A percentile compares a stretch with the other conserved stretches of the same genome.
These are phyloP conservation scores for Exidia glandulosa DNA, from an alignment of 768 basidiomycete genomes.

Conservation along the genomic window DNA sequence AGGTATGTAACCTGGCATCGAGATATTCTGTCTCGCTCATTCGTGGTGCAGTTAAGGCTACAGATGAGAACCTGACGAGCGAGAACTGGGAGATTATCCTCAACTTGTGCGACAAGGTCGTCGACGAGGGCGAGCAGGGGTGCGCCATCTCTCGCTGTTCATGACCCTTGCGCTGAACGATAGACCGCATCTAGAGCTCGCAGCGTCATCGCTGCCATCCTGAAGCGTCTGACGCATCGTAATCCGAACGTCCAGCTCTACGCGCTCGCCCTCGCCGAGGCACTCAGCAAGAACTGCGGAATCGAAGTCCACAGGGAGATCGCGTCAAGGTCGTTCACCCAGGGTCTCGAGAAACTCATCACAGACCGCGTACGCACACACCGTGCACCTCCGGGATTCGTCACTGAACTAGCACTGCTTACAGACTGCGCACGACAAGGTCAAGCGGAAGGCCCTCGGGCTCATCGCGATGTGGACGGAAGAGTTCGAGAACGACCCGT, in stretches of 20 bases:
- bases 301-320: conserved; percentile 75
- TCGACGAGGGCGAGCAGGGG: conserved; percentile 82
- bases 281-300: conserved; percentile 85
- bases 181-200: conserved; percentile 50
- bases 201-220: conserved; percentile 68
- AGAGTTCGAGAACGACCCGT: conserved; percentile 70
- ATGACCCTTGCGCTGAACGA: conserved; percentile 1
- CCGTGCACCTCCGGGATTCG: not conserved
- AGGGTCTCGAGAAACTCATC: conserved; percentile 75
- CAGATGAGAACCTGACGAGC: conserved; percentile 90
- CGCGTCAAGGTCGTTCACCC: conserved; percentile 82
- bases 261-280: conserved; percentile 76
- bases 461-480: conserved; percentile 76
- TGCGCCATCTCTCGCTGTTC: conserved; percentile 23
- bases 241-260: conserved; percentile 97
- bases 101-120: conserved; percentile 93
- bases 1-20: conserved; percentile 39
- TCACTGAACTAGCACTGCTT: not conserved
- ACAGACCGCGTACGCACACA: conserved; percentile 59
- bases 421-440: conserved; percentile 85
- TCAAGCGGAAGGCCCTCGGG: conserved; percentile 59
- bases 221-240: conserved; percentile 87
- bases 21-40: not conserved
- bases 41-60: conserved; percentile 64
- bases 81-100: conserved; percentile 96